phyloP scores from a whole-genome alignment of 768 basidiomycete species.

The Scleroderma bovista region DNA sequence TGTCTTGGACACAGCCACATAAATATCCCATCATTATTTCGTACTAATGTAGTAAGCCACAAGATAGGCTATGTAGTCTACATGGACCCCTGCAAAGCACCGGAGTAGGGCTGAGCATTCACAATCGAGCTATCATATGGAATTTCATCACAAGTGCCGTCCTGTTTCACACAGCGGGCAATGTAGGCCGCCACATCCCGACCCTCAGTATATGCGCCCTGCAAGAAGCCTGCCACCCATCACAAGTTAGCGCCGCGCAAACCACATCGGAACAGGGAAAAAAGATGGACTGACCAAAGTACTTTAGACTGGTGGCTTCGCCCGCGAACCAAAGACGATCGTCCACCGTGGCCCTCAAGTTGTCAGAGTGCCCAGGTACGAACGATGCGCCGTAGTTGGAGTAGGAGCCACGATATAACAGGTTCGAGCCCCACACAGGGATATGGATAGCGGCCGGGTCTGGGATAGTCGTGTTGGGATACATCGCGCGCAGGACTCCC shows the following conservation, averaged over 20 bases:
- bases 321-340: slow-evolving; percentile 56
- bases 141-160: slow-evolving; percentile 18
- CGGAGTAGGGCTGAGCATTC: slow-evolving; percentile 31
- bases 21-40: background rate
- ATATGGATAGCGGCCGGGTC: slow-evolving; percentile 52
- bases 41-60: no score
- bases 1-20: background rate
- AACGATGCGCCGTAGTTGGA: slow-evolving; percentile 69
- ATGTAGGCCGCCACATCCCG: slow-evolving; percentile 34
- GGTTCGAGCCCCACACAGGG: slow-evolving; percentile 49
- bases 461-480: slow-evolving; percentile 47
- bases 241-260: background rate
- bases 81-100: slow-evolving; percentile 6
- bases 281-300: slow-evolving; percentile 57
- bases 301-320: slow-evolving; percentile 52
- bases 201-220: slow-evolving; percentile 57
- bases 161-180: slow-evolving; percentile 35
- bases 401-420: slow-evolving; percentile 43
- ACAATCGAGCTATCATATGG: slow-evolving; percentile 21
- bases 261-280: no score
- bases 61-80: no score
- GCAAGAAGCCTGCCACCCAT: slow-evolving; percentile 40
- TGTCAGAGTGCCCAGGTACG: slow-evolving; percentile 45
- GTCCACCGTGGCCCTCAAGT: slow-evolving; percentile 49
- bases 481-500: slow-evolving; percentile 55